Evolutionary conservation across 768 basidiomycete species (phyloP), one percentile per base, ranked within the genome.

Genomic region (Fistulinella prunicolor): DNA sequence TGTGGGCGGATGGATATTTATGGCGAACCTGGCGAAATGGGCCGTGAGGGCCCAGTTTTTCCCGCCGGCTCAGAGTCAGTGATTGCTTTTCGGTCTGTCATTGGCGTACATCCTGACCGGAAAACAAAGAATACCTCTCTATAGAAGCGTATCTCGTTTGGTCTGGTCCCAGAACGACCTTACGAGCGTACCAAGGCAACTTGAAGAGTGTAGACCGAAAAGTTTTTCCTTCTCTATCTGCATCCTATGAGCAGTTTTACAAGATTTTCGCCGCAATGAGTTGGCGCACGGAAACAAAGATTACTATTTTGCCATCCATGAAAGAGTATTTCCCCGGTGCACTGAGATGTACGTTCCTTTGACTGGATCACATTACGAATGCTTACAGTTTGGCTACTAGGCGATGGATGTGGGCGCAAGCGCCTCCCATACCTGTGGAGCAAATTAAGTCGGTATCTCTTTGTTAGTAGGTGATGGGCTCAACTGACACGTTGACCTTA

Each of bases 141-240:
- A 17, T 58, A 19, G 28, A 32, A 50, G 43, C 36, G 2, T 58
- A 54, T 35, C 45, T 58, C 7, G 34, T 42, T n/a, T 54, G 56
- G 56, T 58, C 51, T 0, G 56, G 56, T 6, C 51, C 56, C 1
- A 14, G 9, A 1, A 38, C 26, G 6, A 58, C 40, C 9, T 22
- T 54, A 19, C 47, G 24, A 17, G 56, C 56, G 10, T 58, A 58
- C 16, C 46, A 24, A 24, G 56, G 48, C 10, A 34, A 54, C 17
- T 9, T 50, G 30, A 37, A 23, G 6, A 38, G n/a, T 14, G 16
- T 54, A 3, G 56, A 54, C 24, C 45, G 30, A 16, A 58, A 54
- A 37, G 16, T 50, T 12, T 42, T 54, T 16, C 45, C 44, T 32
- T 35, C 42, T 21, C 36, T 44, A 8, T 24, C 42, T 23, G 3